These are phyloP conservation scores for Dictyophora rubrovolvata DNA, from an alignment of 768 basidiomycete species.

Conservation along the genomic window DNA sequence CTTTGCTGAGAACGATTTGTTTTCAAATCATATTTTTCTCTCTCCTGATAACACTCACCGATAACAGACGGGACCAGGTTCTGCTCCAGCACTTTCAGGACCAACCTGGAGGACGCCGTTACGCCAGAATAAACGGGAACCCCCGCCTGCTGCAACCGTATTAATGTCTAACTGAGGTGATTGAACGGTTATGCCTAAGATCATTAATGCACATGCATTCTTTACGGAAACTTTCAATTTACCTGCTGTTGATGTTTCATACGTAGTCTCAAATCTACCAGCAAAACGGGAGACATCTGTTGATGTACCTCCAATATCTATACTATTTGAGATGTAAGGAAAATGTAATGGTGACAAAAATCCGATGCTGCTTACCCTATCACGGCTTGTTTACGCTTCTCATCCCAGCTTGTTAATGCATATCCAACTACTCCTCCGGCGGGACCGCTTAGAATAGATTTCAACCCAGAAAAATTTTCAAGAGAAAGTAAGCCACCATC, in stretches of 20 bases:
- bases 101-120: conserved; percentile 89
- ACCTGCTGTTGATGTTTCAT: conserved; percentile 87
- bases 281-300: conserved; percentile 93
- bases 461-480: conserved; percentile 81
- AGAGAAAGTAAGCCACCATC: conserved; percentile 81
- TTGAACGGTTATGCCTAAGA: conserved; percentile 77
- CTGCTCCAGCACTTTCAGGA: conserved; percentile 86
- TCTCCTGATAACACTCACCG: conserved; percentile 34
- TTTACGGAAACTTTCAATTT: background rate
- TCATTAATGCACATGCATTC: background rate
- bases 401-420: conserved; percentile 82
- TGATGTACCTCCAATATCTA: conserved; percentile 92
- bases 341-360: background rate
- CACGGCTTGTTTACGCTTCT: conserved; percentile 54
- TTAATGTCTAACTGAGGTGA: conserved; percentile 93
- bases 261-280: conserved; percentile 85
- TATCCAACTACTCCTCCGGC: conserved; percentile 96
- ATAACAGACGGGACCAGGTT: conserved; percentile 91
- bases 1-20: conserved; percentile 46
- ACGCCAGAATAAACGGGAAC: conserved; percentile 77
- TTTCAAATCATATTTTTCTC: background rate
- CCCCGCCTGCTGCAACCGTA: conserved; percentile 92
- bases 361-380: conserved; percentile 58
- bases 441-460: conserved; percentile 87
- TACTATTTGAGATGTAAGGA: conserved; percentile 30